Conservation (phyloP, 805 yeast species). For the Candida pseudoglaebosa region DNA sequence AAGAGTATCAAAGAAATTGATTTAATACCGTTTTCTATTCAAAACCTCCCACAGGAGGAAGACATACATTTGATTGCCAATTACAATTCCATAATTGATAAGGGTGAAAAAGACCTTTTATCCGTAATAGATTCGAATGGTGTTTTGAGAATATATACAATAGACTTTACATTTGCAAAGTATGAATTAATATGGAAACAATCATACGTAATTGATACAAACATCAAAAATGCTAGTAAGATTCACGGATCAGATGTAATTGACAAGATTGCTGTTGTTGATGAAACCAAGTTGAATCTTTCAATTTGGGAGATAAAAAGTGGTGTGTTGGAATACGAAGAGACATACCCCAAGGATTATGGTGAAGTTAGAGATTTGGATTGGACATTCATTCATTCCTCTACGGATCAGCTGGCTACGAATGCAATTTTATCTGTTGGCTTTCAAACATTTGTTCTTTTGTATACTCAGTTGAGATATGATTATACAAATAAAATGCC, state of each 20-base stretch:
- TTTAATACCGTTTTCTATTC: constrained; percentile 30
- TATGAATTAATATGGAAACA: constrained; percentile 50
- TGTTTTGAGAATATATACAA: constrained; percentile 13
- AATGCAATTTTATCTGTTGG: constrained; percentile 78
- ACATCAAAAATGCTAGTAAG: constrained; percentile 45
- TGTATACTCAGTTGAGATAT: constrained; percentile 79
- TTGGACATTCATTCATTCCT: constrained; percentile 65
- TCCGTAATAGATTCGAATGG: constrained; percentile 51
- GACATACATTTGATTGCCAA: constrained; percentile 45
- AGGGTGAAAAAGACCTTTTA: constrained; percentile 34
- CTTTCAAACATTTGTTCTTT: constrained; percentile 54
- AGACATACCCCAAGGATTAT: constrained; percentile 27
- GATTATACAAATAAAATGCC: constrained; percentile 84
- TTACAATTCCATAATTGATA: constrained; percentile 31
- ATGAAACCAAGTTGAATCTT: constrained; percentile 45
- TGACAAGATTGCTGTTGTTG: constrained; percentile 73
- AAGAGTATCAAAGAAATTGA: constrained; percentile 8
- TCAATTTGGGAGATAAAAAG: constrained; percentile 78
- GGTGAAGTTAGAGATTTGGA: constrained; percentile 66
- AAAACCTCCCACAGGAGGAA: constrained; percentile 34
- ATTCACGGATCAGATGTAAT: constrained; percentile 69
- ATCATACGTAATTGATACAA: constrained; percentile 50
- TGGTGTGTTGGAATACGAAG: constrained; percentile 62
- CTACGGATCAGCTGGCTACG: constrained; percentile 11
- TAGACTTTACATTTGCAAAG: constrained; percentile 23